phyloP scores from a whole-genome alignment of 2,329 filamentous ascomycete species.

The Nemania serpens region DNA sequence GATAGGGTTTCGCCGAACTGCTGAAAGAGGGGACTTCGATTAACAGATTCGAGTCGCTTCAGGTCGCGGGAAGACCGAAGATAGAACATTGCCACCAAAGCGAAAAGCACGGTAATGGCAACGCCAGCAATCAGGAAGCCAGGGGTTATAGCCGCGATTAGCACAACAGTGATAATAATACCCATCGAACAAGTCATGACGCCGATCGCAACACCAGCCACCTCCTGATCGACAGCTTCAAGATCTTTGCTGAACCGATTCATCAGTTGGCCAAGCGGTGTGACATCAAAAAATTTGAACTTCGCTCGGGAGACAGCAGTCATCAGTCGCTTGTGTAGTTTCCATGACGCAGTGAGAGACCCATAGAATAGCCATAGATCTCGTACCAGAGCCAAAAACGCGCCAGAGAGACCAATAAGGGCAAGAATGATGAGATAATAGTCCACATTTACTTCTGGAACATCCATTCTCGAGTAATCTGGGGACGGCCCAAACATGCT shows the following conservation, averaged over 20 bases:
- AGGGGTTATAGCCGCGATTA: constrained; percentile 89
- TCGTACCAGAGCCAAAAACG: constrained; percentile 78
- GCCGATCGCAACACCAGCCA: constrained; percentile 86
- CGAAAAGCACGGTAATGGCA: constrained; percentile 84
- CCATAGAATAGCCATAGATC: constrained; percentile 92
- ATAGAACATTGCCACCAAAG: constrained; percentile 84
- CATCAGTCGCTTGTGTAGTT: constrained; percentile 80
- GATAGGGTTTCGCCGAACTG: constrained; percentile 96
- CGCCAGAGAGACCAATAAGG: constrained; percentile 75
- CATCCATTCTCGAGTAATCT: constrained; percentile 43
- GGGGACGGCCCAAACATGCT: constrained; percentile 43
- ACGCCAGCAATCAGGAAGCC: constrained; percentile 85
- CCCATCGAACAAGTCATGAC: constrained; percentile 67
- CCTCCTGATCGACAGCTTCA: constrained; percentile 92
- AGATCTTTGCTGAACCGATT: constrained; percentile 99
- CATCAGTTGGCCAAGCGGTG: constrained; percentile 93
- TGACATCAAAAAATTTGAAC: constrained; percentile 98
- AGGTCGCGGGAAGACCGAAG: constrained; percentile 91
- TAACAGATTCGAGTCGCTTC: constrained; percentile 91
- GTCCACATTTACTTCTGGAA: constrained; percentile 70
- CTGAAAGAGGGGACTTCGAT: constrained; percentile 93
- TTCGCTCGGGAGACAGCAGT: constrained; percentile 81
- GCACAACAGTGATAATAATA: constrained; percentile 80
- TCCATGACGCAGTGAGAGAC: constrained; percentile 84
- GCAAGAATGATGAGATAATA: constrained; percentile 90